Evolutionary conservation across 108 stramenopile species (phyloP), one percentile per base, ranked within the genome.

Genomic region (Skeletonema costatum): DNA sequence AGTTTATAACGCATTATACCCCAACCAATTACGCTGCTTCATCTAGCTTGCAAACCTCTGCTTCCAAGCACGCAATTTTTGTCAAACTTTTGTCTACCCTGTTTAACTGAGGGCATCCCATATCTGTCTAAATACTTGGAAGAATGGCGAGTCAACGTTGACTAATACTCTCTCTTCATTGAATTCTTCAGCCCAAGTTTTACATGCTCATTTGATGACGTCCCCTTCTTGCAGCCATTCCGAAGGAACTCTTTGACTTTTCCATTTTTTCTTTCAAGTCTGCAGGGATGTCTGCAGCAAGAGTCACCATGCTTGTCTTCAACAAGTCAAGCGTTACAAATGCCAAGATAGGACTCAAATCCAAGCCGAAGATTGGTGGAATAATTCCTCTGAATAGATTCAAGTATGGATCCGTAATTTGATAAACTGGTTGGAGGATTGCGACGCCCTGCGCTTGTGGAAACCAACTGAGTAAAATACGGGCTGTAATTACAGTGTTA

Each of bases 371-470:
- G 25, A 96, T 66, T 6, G 92, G 90, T 21, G 95, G 95, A 62
- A 94, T 91, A 31, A 93, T 81, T 3, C 92, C 92, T 5, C 95
- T 86, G 70, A 96, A 97, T 42, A 93, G 70, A 71, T 97, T 98
- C 48, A 98, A 73, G 76, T 93, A 97, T 7, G 96, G 96, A 89
- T 97, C 97, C 0, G 97, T 97, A 41, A 98, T 91, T 21, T 86
- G 81, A 65, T 66, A 97, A 11, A 97, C 87, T 5, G 96, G 96
- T 70, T 95, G 92, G 36, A 97, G 48, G 7, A 31, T 12, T 12
- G 17, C 32, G 67, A 71, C 3, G 61, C 89, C 31, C 89, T 83
- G 33, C 81, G 94, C 92, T 83, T 93, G 91, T 56, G 93, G 94
- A 62, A 97, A 90, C 97, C 97, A 98, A 8, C 83, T 84, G 29